Percentiles rank a stretch among this genome's conserved stretches.
Evolutionary conservation across 2,329 filamentous ascomycete genomes (phyloP).

Genomic region (Aspergillus pseudotamarii): DNA sequence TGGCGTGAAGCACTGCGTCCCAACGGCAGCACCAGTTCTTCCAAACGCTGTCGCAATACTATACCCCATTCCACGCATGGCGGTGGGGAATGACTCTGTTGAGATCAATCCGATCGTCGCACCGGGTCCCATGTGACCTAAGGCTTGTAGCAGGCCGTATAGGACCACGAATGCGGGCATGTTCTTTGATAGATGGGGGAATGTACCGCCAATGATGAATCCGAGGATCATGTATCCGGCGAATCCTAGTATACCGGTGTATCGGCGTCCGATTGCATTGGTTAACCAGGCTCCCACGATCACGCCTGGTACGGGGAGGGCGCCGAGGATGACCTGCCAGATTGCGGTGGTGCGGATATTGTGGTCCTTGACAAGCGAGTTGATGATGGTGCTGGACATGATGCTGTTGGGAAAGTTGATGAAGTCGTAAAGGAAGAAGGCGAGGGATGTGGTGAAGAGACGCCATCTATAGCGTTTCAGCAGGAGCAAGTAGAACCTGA

Average conservation of each 20-base stretch:
- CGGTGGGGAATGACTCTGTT: constrained; percentile 37
- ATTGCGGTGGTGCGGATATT: constrained; percentile 37
- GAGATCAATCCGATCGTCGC: constrained; percentile 38
- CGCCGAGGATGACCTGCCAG: constrained; percentile 39
- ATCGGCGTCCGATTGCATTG: constrained; percentile 34
- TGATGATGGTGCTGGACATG: constrained; percentile 39
- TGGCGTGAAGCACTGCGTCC: constrained; percentile 38
- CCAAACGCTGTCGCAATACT: constrained; percentile 39
- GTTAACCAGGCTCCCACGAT: constrained; percentile 37
- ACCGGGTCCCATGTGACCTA: constrained; percentile 40
- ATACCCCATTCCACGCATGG: constrained; percentile 36
- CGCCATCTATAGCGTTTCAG: constrained; percentile 31
- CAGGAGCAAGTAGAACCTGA: constrained; percentile 28
- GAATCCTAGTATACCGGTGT: constrained; percentile 36
- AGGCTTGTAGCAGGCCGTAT: constrained; percentile 36
- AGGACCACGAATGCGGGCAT: constrained; percentile 39
- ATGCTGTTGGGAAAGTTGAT: constrained; percentile 43
- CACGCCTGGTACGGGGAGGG: constrained; percentile 38
- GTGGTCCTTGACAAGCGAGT: constrained; percentile 34
- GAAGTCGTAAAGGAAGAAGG: constrained; percentile 42
- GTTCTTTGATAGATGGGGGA: constrained; percentile 27
- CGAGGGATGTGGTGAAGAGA: constrained; percentile 34
- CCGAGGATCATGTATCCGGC: constrained; percentile 30
- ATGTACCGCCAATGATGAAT: constrained; percentile 36
- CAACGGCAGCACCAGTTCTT: constrained; percentile 37